phyloP scores from a whole-genome alignment of 2,329 filamentous ascomycete species.

The Aureobasidium melanogenum region DNA sequence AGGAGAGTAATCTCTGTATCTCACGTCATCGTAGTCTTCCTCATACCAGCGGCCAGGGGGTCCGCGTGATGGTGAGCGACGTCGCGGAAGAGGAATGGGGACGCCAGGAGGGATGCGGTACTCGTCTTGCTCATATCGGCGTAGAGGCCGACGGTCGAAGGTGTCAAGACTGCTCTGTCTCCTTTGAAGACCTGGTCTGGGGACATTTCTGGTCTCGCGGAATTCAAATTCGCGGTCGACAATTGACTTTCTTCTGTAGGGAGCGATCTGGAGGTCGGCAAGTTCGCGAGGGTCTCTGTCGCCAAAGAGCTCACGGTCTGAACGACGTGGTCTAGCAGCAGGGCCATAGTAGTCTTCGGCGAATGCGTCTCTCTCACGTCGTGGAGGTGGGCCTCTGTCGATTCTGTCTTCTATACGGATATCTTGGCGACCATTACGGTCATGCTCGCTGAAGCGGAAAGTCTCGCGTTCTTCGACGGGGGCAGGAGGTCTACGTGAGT shows the following conservation, averaged over 20 bases:
- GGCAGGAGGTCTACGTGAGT: constrained; percentile 20
- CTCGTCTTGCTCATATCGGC: constrained; percentile 49
- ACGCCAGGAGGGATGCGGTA: constrained; percentile 58
- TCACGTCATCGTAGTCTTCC: constrained; percentile 58
- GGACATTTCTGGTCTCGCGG: constrained; percentile 29
- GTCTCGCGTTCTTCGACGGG: constrained; percentile 32
- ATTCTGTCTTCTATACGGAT: constrained; percentile 34
- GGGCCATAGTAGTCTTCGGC: constrained; percentile 38
- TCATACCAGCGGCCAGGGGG: constrained; percentile 53
- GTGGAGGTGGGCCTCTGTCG: constrained; percentile 21
- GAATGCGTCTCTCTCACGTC: constrained; percentile 41
- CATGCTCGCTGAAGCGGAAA: constrained; percentile 31
- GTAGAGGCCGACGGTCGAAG: constrained; percentile 66
- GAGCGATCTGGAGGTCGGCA: constrained; percentile 44
- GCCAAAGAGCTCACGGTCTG: constrained; percentile 37
- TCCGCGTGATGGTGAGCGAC: constrained; percentile 45
- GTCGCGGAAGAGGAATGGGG: constrained; percentile 56
- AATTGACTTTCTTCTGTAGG: constrained; percentile 50
- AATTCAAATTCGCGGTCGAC: constrained; percentile 47
- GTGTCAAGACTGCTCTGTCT: constrained; percentile 86
- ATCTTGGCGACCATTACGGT: constrained; percentile 32
- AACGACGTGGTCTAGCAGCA: constrained; percentile 25
- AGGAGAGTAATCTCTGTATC: constrained; percentile 30
- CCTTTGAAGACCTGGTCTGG: constrained; percentile 61
- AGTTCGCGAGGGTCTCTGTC: constrained; percentile 38